These are phyloP conservation scores for Pugionium cornutum DNA, from an alignment of 345 rosid genomes.

Conservation along the genomic window DNA sequence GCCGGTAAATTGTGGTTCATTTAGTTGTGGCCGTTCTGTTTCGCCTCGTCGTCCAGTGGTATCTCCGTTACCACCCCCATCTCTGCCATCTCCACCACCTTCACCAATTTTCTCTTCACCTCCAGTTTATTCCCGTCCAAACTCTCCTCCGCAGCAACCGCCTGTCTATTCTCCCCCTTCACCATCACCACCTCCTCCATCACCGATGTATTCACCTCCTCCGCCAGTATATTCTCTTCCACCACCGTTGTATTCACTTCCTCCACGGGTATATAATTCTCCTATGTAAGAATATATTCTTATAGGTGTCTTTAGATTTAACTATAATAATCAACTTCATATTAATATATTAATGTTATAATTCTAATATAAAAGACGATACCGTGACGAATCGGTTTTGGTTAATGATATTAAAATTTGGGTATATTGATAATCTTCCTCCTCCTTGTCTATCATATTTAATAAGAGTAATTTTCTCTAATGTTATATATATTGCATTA, in stretches of 20 bases:
- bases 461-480: too few species aligned
- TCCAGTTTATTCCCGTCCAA: constrained; percentile 37
- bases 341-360: too few species aligned
- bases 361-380: too few species aligned
- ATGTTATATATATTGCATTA: too few species aligned
- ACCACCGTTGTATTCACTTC: constrained; percentile 11
- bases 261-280: too few species aligned
- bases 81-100: constrained; percentile 43
- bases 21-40: constrained; percentile 45
- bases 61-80: constrained; percentile 64
- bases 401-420: too few species aligned
- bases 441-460: too few species aligned
- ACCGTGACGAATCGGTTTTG: too few species aligned
- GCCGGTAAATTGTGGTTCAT: constrained; percentile 45
- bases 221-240: constrained; percentile 27
- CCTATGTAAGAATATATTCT: too few species aligned
- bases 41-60: constrained; percentile 62
- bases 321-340: too few species aligned
- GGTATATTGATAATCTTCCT: too few species aligned
- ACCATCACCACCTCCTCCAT: constrained; percentile 33
- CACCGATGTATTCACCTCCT: constrained; percentile 19
- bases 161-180: background rate
- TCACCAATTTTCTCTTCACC: constrained; percentile 42
- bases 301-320: too few species aligned
- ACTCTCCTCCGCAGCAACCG: constrained; percentile 34